These are phyloP conservation scores for Hypoxylon sp. DNA, from an alignment of 2,329 filamentous ascomycete genomes.

Conservation along the genomic window DNA sequence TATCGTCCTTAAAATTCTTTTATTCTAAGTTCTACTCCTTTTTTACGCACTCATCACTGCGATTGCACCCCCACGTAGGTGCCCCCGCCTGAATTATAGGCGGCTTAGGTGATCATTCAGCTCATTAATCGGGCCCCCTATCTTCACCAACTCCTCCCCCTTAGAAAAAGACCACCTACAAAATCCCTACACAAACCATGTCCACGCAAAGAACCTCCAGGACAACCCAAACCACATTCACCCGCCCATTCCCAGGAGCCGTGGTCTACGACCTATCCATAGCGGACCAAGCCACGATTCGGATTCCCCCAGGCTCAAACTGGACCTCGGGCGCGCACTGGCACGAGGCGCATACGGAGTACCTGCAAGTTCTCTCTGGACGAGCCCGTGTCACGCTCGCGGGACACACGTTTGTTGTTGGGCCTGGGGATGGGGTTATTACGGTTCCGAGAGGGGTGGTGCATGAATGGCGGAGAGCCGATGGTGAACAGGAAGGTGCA, in stretches of 20 bases:
- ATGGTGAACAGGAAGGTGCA: constrained; percentile 37
- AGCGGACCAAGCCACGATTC: constrained; percentile 51
- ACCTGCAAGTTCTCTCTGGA: constrained; percentile 50
- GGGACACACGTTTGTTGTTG: constrained; percentile 47
- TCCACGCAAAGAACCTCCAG: too few species aligned
- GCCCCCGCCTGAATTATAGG: too few species aligned
- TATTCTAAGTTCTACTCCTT: too few species aligned
- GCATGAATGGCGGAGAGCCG: constrained; percentile 58
- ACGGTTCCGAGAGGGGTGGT: constrained; percentile 49
- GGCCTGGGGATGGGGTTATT: constrained; percentile 43
- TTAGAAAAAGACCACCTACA: too few species aligned
- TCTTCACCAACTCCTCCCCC: too few species aligned
- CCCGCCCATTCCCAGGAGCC: constrained; percentile 64
- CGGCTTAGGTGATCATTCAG: too few species aligned
- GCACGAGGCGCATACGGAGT: constrained; percentile 58
- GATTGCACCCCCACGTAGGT: too few species aligned
- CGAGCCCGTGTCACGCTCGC: constrained; percentile 35
- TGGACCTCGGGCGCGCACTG: constrained; percentile 61
- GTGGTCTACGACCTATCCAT: constrained; percentile 63
- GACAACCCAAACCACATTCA: constrained; percentile 32
- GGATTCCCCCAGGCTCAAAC: constrained; percentile 52
- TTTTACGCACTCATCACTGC: too few species aligned
- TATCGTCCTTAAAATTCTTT: too few species aligned
- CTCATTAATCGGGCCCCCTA: too few species aligned
- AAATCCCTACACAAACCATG: too few species aligned